Evolutionary conservation across 805 yeast genomes (phyloP).

Genomic region (Candida alai): DNA sequence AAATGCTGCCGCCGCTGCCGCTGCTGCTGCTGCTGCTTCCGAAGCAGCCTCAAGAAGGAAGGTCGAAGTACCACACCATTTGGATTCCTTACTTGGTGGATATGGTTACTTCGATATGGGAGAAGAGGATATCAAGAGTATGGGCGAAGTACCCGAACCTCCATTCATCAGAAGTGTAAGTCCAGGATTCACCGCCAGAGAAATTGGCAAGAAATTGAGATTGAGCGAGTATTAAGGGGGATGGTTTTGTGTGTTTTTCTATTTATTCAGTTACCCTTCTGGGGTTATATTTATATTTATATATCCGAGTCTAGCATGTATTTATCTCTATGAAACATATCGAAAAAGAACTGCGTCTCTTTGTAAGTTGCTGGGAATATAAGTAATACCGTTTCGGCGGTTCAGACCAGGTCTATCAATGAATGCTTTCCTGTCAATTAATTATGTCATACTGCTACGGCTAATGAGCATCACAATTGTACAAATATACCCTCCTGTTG

Average conservation of each 20-base stretch:
- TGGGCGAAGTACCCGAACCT: conserved; percentile 60
- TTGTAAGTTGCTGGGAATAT: too few relatives aligned
- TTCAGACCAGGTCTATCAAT: too few relatives aligned
- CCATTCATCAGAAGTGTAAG: conserved; percentile 37
- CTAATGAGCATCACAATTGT: too few relatives aligned
- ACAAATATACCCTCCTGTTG: too few relatives aligned
- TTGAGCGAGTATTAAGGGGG: conserved; percentile 53
- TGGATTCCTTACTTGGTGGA: conserved; percentile 47
- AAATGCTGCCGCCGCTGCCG: neutral
- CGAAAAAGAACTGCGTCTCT: neutral
- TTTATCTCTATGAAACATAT: neutral
- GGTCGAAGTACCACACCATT: conserved; percentile 16
- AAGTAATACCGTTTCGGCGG: too few relatives aligned
- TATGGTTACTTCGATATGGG: conserved; percentile 60
- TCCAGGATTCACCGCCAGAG: conserved; percentile 40
- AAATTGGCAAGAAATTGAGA: conserved; percentile 62
- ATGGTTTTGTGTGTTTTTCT: conserved; percentile 6
- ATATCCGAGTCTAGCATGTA: neutral
- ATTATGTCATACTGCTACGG: too few relatives aligned
- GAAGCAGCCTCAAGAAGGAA: neutral
- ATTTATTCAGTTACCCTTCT: conserved; percentile 6
- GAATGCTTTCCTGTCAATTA: too few relatives aligned
- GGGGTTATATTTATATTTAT: neutral
- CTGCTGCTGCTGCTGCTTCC: conserved; percentile 1
- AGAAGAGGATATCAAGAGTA: conserved; percentile 47